Conservation (phyloP, 805 yeast species). For the Priceomyces melissophilus region DNA sequence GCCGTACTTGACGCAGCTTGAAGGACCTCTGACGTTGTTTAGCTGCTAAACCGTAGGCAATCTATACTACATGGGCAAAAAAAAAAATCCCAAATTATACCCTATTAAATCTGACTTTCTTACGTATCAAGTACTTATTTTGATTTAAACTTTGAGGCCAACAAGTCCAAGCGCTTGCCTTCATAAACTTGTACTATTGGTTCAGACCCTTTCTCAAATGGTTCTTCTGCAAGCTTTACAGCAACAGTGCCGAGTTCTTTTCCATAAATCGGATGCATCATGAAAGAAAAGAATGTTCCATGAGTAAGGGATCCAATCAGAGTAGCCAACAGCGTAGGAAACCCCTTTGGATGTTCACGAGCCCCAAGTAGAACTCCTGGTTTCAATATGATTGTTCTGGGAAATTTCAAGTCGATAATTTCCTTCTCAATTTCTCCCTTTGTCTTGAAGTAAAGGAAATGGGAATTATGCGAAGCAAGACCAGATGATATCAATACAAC, state of each 20-base stretch:
- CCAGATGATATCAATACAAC: slow-evolving; percentile 62
- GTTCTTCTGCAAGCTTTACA: slow-evolving; percentile 32
- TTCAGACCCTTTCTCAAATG: slow-evolving; percentile 9
- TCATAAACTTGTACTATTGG: slow-evolving; percentile 21
- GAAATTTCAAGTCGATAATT: slow-evolving; percentile 58
- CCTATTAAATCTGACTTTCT: too few species aligned
- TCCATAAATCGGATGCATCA: slow-evolving; percentile 49
- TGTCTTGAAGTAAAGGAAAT: slow-evolving; percentile 58
- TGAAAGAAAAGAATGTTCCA: slow-evolving; percentile 4
- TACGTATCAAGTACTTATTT: too few species aligned
- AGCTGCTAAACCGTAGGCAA: too few species aligned
- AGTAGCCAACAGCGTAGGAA: slow-evolving; percentile 26
- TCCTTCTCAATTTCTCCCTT: slow-evolving; percentile 79
- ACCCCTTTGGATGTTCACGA: slow-evolving; percentile 43
- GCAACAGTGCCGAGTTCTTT: slow-evolving; percentile 65
- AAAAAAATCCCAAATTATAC: slow-evolving; percentile 1
- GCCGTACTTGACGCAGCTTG: too few species aligned
- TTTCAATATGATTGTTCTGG: slow-evolving; percentile 67
- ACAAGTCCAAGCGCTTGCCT: slow-evolving; percentile 3
- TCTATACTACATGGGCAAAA: too few species aligned
- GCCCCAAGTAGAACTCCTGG: slow-evolving; percentile 77
- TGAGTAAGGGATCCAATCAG: slow-evolving; percentile 3
- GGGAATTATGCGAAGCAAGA: slow-evolving; percentile 60
- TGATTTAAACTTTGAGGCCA: too few species aligned
- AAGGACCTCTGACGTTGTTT: too few species aligned